Percentiles rank a stretch among this genome's conserved stretches.
Conservation (phyloP, 192 early-diverging fungal species). For the Spizellomyces sp. region DNA sequence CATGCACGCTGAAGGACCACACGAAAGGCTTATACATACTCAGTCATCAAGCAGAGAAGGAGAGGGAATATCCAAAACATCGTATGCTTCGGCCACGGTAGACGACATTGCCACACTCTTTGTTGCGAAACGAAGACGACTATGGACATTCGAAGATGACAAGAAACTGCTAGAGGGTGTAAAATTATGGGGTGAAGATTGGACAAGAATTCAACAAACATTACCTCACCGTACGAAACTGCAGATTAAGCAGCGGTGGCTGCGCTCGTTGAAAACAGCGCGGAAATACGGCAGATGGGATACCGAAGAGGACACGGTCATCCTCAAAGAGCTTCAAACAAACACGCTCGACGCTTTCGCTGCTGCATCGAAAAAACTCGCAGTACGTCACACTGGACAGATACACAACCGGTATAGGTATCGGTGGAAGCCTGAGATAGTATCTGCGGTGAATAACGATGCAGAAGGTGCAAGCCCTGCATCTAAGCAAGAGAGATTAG, state of each 20-base stretch:
- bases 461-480: too few species aligned
- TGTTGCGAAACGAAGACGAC: not conserved
- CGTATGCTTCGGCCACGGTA: too few species aligned
- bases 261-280: not conserved
- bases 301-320: not conserved
- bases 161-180: not conserved
- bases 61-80: too few species aligned
- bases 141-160: not conserved
- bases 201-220: not conserved
- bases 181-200: not conserved
- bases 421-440: not conserved
- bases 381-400: not conserved
- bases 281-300: not conserved
- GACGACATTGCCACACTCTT: not conserved
- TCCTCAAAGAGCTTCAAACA: not conserved
- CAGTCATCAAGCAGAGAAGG: too few species aligned
- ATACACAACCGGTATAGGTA: not conserved
- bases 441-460: too few species aligned
- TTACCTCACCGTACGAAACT: not conserved
- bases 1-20: too few species aligned
- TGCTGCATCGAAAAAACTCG: not conserved
- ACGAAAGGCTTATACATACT: too few species aligned
- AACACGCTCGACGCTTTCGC: not conserved
- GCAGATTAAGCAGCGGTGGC: not conserved
- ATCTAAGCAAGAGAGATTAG: too few species aligned